Conservation (phyloP, 805 yeast genomes). For the Yarrowia sp. region DNA sequence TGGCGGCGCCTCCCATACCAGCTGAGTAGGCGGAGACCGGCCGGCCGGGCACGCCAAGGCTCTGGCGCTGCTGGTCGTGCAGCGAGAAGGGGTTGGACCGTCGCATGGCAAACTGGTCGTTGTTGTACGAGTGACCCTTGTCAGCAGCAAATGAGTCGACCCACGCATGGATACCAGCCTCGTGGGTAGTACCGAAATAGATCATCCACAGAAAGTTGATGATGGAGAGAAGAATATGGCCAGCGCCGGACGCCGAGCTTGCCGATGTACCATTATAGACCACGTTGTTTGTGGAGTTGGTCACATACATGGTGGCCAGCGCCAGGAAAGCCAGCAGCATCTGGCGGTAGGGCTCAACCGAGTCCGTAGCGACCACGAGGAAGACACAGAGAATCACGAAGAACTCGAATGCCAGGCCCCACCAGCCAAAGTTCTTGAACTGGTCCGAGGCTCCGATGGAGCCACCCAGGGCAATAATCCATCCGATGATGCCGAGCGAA, state of each 20-base stretch:
- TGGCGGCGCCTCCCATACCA: not conserved
- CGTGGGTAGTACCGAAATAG: constrained; percentile 86
- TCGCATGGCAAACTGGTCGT: constrained; percentile 17
- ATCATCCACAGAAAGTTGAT: constrained; percentile 80
- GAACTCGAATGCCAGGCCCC: constrained; percentile 86
- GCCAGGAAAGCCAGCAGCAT: constrained; percentile 54
- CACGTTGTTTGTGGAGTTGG: constrained; percentile 76
- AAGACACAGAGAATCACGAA: constrained; percentile 51
- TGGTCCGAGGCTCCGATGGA: constrained; percentile 55
- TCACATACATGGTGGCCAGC: constrained; percentile 75
- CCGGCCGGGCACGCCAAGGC: constrained; percentile 20
- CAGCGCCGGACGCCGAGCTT: constrained; percentile 86
- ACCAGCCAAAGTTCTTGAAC: constrained; percentile 90
- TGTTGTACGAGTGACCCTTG: constrained; percentile 21
- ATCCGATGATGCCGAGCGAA: constrained; percentile 60
- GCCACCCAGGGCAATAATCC: constrained; percentile 88
- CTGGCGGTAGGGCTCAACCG: constrained; percentile 63
- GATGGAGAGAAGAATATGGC: constrained; percentile 78
- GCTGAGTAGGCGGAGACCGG: constrained; percentile 39
- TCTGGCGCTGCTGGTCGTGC: constrained; percentile 17
- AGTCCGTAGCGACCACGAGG: constrained; percentile 55
- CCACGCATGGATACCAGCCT: constrained; percentile 79
- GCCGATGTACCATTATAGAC: constrained; percentile 66
- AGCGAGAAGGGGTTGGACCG: constrained; percentile 19
- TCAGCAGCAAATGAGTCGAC: constrained; percentile 72